phyloP scores from a whole-genome alignment of 2,329 filamentous ascomycete species.

The Penicillium thymicola region DNA sequence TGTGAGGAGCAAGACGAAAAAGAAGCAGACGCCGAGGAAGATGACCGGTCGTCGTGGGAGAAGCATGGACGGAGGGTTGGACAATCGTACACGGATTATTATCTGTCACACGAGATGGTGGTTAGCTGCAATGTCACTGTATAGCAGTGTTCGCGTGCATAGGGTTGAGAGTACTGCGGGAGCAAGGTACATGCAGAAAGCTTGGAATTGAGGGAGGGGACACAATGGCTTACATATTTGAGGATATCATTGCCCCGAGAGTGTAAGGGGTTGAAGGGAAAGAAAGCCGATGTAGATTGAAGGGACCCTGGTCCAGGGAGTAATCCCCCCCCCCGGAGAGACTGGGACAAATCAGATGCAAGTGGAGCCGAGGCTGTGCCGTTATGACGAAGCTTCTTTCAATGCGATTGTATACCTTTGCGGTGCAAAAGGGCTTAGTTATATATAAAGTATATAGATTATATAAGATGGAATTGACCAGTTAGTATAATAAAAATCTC shows the following conservation, averaged over 20 bases:
- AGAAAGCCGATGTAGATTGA: conserved; percentile 1
- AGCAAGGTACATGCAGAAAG: not conserved
- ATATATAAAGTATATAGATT: too few relatives aligned
- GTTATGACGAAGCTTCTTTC: conserved; percentile 5
- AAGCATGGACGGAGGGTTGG: conserved; percentile 28
- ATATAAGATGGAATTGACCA: not conserved
- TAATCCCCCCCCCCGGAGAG: not conserved
- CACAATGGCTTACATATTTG: not conserved
- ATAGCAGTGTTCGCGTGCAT: not conserved
- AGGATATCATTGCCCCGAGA: conserved; percentile 1
- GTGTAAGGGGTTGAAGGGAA: not conserved
- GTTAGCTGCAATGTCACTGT: conserved; percentile 8
- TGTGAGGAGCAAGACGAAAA: conserved; percentile 29
- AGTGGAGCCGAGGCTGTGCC: not conserved
- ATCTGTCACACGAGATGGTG: conserved; percentile 10
- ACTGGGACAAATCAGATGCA: not conserved
- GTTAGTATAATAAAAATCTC: not conserved
- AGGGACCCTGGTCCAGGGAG: not conserved
- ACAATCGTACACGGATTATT: not conserved
- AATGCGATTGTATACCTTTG: not conserved
- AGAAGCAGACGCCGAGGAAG: conserved; percentile 34
- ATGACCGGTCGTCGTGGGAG: conserved; percentile 31
- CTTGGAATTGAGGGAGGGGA: not conserved
- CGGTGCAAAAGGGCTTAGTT: not conserved
- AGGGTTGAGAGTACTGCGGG: not conserved